Conservation (phyloP, 768 basidiomycete species). For the Phylloporus sp. region DNA sequence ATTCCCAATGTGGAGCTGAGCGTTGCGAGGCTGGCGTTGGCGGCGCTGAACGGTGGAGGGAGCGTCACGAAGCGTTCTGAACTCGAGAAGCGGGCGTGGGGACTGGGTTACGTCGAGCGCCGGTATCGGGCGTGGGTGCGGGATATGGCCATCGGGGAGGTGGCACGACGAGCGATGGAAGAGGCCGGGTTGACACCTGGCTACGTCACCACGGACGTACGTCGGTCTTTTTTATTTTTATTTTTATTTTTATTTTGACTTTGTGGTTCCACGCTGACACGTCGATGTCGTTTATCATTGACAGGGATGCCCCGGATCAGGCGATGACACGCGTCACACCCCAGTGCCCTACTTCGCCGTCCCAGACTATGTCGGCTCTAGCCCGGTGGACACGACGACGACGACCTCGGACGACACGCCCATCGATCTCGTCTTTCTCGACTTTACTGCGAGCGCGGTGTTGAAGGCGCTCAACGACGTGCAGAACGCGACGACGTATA, state of each 20-base stretch:
- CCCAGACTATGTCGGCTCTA: conserved; percentile 58
- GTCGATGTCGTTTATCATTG: no score
- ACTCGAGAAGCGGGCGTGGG: conserved; percentile 27
- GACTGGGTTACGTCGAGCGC: conserved; percentile 45
- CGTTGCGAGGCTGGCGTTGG: conserved; percentile 50
- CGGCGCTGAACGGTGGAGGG: conserved; percentile 44
- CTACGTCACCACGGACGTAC: conserved; percentile 69
- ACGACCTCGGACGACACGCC: conserved; percentile 41
- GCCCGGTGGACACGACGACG: conserved; percentile 47
- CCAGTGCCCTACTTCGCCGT: conserved; percentile 51
- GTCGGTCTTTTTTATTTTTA: conserved; percentile 22
- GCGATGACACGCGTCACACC: conserved; percentile 66
- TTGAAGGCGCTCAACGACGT: conserved; percentile 51
- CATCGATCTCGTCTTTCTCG: conserved; percentile 72
- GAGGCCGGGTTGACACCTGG: conserved; percentile 56
- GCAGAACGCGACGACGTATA: conserved; percentile 47
- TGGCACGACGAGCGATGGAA: conserved; percentile 31
- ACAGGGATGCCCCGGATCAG: conserved; percentile 65
- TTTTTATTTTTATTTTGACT: neutral
- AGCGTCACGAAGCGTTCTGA: conserved; percentile 20
- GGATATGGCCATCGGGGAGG: conserved; percentile 42
- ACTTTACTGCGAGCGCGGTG: conserved; percentile 57
- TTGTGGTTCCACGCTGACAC: no score
- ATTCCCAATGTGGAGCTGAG: conserved; percentile 49
- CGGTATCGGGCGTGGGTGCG: conserved; percentile 54